phyloP scores from a whole-genome alignment of 257 asterid genomes.

The Plantago major region DNA sequence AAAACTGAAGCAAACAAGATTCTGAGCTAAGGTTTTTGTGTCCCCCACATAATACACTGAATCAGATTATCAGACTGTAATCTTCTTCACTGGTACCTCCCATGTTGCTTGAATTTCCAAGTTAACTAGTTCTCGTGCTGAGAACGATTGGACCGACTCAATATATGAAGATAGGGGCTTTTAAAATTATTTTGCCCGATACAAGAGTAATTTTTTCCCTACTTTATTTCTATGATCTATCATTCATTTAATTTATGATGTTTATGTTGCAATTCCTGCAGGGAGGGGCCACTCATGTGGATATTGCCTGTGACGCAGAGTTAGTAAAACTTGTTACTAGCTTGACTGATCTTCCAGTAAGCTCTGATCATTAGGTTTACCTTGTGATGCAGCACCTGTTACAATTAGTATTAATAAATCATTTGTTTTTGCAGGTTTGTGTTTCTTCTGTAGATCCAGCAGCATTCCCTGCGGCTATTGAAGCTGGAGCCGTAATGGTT shows the following conservation, averaged over 20 bases:
- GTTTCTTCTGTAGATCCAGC: slow-evolving; percentile 87
- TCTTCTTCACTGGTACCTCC: no score
- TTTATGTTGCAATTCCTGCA: slow-evolving; percentile 12
- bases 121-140: no score
- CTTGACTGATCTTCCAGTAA: slow-evolving; percentile 81
- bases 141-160: no score
- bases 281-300: slow-evolving; percentile 98
- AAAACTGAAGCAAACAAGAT: no score
- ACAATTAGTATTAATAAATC: background rate
- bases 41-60: no score
- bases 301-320: slow-evolving; percentile 83
- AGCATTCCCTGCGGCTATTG: slow-evolving; percentile 76
- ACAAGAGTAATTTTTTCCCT: no score
- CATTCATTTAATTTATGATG: background rate
- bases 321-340: slow-evolving; percentile 73
- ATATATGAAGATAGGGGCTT: no score
- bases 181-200: no score
- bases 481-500: slow-evolving; percentile 93
- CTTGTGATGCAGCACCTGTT: background rate
- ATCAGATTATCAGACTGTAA: no score
- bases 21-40: no score
- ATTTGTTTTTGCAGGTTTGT: slow-evolving; percentile 51
- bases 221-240: background rate
- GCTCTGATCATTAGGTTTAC: background rate
- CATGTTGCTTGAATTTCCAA: no score